Percentiles rank a stretch among this genome's conserved stretches.
Conservation (phyloP, 306 rosid species). For the Medicago truncatula region MtrunA17r5.0-ANR NC_053047.1:38830501-38831000, state of each 20-base stretch:
- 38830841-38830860: constrained; percentile 55
- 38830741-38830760: constrained; percentile 20
- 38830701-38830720: too few relatives aligned
- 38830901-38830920: constrained; percentile 53
- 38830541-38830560: constrained; percentile 55
- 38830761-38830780: constrained; percentile 82
- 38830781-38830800: constrained; percentile 60
- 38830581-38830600: constrained; percentile 53
- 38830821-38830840: constrained; percentile 71
- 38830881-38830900: constrained; percentile 63
- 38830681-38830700: constrained; percentile 56
- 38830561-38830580: constrained; percentile 64
- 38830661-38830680: constrained; percentile 46
- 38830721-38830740: constrained; percentile 16
- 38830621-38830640: constrained; percentile 41
- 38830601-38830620: constrained; percentile 73
- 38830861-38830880: constrained; percentile 57
- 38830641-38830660: constrained; percentile 53
- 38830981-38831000: constrained; percentile 10
- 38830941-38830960: constrained; percentile 58
- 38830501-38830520: constrained; percentile 44
- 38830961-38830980: constrained; percentile 49
- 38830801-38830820: constrained; percentile 61
- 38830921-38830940: constrained; percentile 50
- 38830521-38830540: constrained; percentile 44